Base-by-base conservation (phyloP, 2,329 filamentous ascomycete species). In the Paecilomyces fulvus region DNA sequence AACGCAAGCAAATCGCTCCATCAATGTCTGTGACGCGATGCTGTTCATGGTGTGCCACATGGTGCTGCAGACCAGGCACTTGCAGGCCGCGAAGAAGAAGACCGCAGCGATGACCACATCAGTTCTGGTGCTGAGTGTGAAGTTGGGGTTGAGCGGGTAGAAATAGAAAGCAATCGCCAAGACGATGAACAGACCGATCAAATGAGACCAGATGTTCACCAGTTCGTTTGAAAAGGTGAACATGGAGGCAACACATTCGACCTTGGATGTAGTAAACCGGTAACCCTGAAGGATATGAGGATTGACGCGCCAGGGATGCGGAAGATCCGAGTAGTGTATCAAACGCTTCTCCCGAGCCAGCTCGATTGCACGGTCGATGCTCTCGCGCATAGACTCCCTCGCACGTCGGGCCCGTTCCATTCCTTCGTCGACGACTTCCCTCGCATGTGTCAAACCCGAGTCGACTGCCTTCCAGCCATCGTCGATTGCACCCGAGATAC, bases 1-100 rank as follows among this genome's bases (percentile, higher is more conserved):
- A 58, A 99, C 91, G 71, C 94, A 99, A 17, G 94, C 94, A 67
- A 99, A 97, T 59, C 91, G 88, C 70, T 95, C 94, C 75, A 99
- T 88, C 48, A 95, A 83, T 20, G 85, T 84, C 66, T 95, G 86
- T 63, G 95, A 89, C 17, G 92, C 91, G 55, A 97, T 95, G 65
- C 90, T 90, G 77, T 92, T 96, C 91, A 99, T 97, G 25, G 94
- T 96, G 77, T 99, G 94, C 94, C 94, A 99, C 68, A 97, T 85
- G 61, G 88, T 92, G 60, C 89, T 95, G 84, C 94, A 99, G 69
- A 92, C 85, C 55, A 99, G 83, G 67, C 92, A 97, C 73, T 97
- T 91, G 79, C 87, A 91, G 50, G 94, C 94, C 51, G 92, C 94
- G 68, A 95, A 89, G 78, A 99, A 96, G 80, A 99, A 99, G 62